Percentiles rank a stretch among this genome's conserved stretches.
Evolutionary conservation across 2,329 filamentous ascomycete species (phyloP).

Genomic region (Cyclaneusma minus): DNA sequence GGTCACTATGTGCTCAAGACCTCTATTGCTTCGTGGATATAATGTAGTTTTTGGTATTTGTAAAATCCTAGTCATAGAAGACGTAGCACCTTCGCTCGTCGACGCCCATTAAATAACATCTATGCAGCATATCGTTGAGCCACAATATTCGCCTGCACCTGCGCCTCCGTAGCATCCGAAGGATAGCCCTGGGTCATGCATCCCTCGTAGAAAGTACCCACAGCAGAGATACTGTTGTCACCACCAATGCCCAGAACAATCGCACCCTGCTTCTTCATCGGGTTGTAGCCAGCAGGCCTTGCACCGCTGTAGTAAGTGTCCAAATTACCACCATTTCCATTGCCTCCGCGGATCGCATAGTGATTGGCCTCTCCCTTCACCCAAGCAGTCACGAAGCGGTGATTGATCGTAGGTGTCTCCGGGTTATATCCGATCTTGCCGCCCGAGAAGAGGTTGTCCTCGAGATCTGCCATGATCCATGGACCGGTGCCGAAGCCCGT

Average conservation of each 20-base stretch:
- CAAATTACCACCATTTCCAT: conserved; percentile 36
- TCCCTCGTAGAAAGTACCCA: conserved; percentile 51
- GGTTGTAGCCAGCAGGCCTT: conserved; percentile 42
- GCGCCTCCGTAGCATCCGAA: conserved; percentile 38
- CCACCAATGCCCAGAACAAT: conserved; percentile 59
- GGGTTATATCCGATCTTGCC: conserved; percentile 27
- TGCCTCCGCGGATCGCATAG: conserved; percentile 44
- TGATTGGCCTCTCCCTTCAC: conserved; percentile 39
- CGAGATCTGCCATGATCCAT: conserved; percentile 55
- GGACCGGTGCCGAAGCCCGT: conserved; percentile 40
- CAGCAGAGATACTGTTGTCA: conserved; percentile 42
- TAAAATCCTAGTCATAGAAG: no score
- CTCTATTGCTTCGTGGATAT: no score
- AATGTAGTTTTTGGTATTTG: no score
- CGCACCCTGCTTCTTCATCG: conserved; percentile 49
- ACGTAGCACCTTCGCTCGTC: no score
- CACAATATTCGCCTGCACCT: conserved; percentile 43
- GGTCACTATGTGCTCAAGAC: no score
- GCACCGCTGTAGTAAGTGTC: conserved; percentile 42
- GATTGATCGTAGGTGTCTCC: conserved; percentile 32
- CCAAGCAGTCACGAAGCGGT: conserved; percentile 39
- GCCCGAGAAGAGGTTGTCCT: conserved; percentile 51
- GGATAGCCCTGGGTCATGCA: conserved; percentile 49
- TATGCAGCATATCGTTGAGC: conserved; percentile 43
- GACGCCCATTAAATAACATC: no score